Percentiles rank a stretch among this genome's conserved stretches.
These are phyloP conservation scores for Cokeromyces recurvatus DNA, from an alignment of 371 early-diverging fungal genomes.

Conservation along the genomic window DNA sequence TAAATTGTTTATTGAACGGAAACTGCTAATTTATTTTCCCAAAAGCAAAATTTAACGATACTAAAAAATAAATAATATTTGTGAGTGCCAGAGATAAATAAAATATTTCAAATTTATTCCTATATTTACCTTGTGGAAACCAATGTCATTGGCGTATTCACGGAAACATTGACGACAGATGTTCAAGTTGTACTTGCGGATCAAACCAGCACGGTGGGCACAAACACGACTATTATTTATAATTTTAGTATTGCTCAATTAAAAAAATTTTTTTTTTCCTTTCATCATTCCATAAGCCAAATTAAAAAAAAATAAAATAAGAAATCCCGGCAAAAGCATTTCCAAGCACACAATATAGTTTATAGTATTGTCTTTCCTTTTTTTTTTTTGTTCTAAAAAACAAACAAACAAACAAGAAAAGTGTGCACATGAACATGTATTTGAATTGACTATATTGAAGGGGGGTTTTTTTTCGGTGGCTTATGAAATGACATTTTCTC, in stretches of 20 bases:
- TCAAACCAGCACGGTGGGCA: conserved; percentile 98
- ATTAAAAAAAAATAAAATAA: too few species aligned
- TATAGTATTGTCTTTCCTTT: too few species aligned
- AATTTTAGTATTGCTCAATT: background rate
- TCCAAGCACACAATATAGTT: too few species aligned
- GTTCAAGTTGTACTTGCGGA: conserved; percentile 99
- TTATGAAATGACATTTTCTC: conserved; percentile 6
- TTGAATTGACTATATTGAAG: too few species aligned
- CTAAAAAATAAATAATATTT: background rate
- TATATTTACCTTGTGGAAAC: conserved; percentile 45
- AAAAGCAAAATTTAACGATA: background rate
- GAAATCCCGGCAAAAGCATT: too few species aligned
- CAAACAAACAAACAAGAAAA: too few species aligned
- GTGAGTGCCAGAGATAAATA: background rate
- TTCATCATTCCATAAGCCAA: background rate
- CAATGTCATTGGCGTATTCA: conserved; percentile 98
- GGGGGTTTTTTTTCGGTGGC: conserved; percentile 11
- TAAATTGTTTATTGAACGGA: too few species aligned
- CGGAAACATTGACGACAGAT: conserved; percentile 99
- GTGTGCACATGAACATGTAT: too few species aligned
- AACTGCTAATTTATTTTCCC: too few species aligned
- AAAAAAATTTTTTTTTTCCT: conserved; percentile 1
- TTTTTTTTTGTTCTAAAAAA: too few species aligned
- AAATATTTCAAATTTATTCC: too few species aligned
- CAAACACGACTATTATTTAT: conserved; percentile 83